phyloP scores from a whole-genome alignment of 208 protist genomes.

The Leptomonas pyrrhocoris region DNA sequence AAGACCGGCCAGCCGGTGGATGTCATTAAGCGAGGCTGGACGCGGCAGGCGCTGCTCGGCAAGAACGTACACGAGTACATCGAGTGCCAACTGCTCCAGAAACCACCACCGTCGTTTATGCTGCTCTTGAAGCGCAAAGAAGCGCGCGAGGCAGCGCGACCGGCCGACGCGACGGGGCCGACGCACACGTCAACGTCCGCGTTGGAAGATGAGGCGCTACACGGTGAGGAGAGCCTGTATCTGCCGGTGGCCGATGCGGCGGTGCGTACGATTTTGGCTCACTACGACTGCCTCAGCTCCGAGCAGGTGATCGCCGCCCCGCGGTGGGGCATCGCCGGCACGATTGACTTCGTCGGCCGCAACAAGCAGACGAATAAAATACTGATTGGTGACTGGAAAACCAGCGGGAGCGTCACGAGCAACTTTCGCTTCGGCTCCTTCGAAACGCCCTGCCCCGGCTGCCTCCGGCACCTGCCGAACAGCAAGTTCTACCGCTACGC shows the following conservation, averaged over 20 bases:
- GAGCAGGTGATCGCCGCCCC: slow-evolving; percentile 78
- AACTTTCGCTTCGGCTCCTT: slow-evolving; percentile 84
- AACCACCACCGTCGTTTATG: slow-evolving; percentile 70
- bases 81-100: slow-evolving; percentile 66
- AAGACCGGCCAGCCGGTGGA: slow-evolving; percentile 72
- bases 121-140: slow-evolving; percentile 42
- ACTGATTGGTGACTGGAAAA: slow-evolving; percentile 90
- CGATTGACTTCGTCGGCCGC: slow-evolving; percentile 80
- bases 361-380: slow-evolving; percentile 63
- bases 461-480: slow-evolving; percentile 83
- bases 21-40: slow-evolving; percentile 66
- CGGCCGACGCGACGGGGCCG: slow-evolving; percentile 29
- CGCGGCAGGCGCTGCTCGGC: slow-evolving; percentile 80
- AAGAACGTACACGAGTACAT: slow-evolving; percentile 91
- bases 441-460: slow-evolving; percentile 67
- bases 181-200: slow-evolving; percentile 11
- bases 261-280: slow-evolving; percentile 44
- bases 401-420: slow-evolving; percentile 69
- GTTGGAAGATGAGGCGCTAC: slow-evolving; percentile 54
- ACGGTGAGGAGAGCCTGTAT: slow-evolving; percentile 78
- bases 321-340: slow-evolving; percentile 73
- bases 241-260: slow-evolving; percentile 63
- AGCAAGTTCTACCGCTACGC: slow-evolving; percentile 85
- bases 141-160: slow-evolving; percentile 22
- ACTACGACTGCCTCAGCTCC: slow-evolving; percentile 69